These are phyloP conservation scores for Lentinula edodes DNA, from an alignment of 768 basidiomycete genomes.

Conservation along the genomic window DNA sequence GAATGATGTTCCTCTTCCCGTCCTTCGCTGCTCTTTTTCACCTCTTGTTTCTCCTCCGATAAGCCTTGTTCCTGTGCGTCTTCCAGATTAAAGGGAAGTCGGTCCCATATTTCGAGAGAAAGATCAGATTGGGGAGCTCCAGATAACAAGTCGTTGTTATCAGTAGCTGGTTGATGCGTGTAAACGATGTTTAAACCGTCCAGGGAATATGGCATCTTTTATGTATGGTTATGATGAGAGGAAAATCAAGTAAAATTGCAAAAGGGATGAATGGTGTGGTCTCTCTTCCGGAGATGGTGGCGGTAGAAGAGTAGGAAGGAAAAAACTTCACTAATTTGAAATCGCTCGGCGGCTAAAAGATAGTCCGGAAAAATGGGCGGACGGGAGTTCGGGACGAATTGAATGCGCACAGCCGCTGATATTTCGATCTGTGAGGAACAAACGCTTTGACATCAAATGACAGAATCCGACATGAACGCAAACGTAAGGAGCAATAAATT, in stretches of 20 bases:
- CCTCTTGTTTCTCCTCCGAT: conserved; percentile 25
- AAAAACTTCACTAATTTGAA: neutral
- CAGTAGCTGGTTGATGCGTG: conserved; percentile 35
- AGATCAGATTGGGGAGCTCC: conserved; percentile 61
- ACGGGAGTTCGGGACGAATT: neutral
- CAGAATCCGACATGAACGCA: neutral
- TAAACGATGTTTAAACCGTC: conserved; percentile 82
- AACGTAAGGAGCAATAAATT: neutral
- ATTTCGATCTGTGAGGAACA: neutral
- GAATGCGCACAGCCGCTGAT: neutral
- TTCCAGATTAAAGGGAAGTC: conserved; percentile 73
- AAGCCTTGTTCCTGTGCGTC: conserved; percentile 43
- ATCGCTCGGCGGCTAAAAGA: neutral
- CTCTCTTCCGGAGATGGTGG: conserved; percentile 3
- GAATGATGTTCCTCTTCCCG: conserved; percentile 38
- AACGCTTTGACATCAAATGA: neutral
- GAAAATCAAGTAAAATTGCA: neutral
- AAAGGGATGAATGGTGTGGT: neutral
- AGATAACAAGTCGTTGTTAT: conserved; percentile 55
- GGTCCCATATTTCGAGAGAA: conserved; percentile 63
- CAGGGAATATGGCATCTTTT: conserved; percentile 46
- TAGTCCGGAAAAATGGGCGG: neutral
- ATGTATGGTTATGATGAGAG: conserved; percentile 22
- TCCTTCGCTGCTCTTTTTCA: conserved; percentile 35
- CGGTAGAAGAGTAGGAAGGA: neutral